Conservation (phyloP, 805 yeast species). For the Kluyveromyces wickerhamii region DNA sequence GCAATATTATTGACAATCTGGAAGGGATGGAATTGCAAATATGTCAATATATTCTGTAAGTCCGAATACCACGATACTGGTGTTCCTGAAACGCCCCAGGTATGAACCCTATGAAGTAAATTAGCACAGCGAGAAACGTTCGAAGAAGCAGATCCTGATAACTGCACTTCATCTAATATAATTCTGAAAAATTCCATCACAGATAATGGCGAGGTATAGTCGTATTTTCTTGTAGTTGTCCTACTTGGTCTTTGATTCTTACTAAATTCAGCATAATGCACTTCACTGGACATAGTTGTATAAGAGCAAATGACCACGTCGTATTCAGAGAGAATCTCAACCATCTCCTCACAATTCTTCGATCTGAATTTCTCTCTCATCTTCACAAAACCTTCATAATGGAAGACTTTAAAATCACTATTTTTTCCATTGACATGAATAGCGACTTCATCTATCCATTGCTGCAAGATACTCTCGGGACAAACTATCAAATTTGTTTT, state of each 20-base stretch:
- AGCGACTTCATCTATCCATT: conserved; percentile 75
- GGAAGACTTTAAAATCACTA: conserved; percentile 44
- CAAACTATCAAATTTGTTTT: conserved; percentile 77
- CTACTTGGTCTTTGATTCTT: conserved; percentile 36
- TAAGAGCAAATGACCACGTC: conserved; percentile 84
- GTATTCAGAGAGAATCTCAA: conserved; percentile 46
- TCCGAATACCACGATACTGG: conserved; percentile 69
- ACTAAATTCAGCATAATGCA: conserved; percentile 70
- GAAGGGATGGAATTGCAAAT: conserved; percentile 63
- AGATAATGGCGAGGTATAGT: conserved; percentile 76
- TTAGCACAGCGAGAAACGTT: conserved; percentile 76
- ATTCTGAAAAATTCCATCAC: conserved; percentile 83
- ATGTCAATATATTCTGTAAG: conserved; percentile 60
- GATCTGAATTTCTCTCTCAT: conserved; percentile 25
- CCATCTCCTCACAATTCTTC: conserved; percentile 29
- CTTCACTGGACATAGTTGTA: conserved; percentile 58
- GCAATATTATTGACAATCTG: conserved; percentile 25
- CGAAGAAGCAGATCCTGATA: conserved; percentile 64
- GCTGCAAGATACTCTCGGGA: conserved; percentile 75
- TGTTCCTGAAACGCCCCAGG: conserved; percentile 98
- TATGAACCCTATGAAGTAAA: conserved; percentile 73
- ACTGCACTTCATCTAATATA: conserved; percentile 89
- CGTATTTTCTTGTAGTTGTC: conserved; percentile 31
- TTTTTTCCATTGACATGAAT: conserved; percentile 29
- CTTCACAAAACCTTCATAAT: conserved; percentile 51